Percentiles rank a stretch among this genome's conserved stretches.
Conservation (phyloP, 305 asterid species). For the Fraxinus sp. region DNA sequence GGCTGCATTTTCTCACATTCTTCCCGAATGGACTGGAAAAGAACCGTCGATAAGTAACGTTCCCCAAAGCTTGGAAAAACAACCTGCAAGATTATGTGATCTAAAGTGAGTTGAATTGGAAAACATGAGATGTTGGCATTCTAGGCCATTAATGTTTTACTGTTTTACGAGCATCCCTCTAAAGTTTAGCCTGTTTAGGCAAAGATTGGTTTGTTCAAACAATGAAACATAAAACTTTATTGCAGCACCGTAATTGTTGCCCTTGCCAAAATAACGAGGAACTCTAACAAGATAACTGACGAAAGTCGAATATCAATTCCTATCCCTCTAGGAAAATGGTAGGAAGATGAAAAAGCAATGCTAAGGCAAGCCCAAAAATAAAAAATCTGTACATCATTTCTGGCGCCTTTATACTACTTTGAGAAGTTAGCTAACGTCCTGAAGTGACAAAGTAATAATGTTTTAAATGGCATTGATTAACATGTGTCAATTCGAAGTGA, state of each 20-base stretch:
- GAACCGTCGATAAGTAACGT: constrained; percentile 76
- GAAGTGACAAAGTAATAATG: neutral
- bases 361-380: neutral
- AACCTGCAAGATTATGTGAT: constrained; percentile 46
- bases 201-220: neutral
- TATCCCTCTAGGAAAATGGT: neutral
- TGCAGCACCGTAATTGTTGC: neutral
- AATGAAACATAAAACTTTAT: neutral
- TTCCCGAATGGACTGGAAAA: constrained; percentile 87
- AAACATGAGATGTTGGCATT: neutral
- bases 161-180: neutral
- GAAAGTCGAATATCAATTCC: neutral
- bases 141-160: neutral
- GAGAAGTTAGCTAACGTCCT: neutral
- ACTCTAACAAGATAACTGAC: neutral
- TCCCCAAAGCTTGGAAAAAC: constrained; percentile 96
- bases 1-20: constrained; percentile 88
- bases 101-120: neutral
- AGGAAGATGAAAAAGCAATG: neutral
- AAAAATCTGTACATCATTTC: neutral
- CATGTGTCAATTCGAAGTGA: neutral
- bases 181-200: neutral
- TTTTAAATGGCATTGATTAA: neutral
- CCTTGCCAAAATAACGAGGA: too few species aligned
- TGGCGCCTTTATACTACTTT: neutral